These are phyloP conservation scores for Coffea humblotiana DNA, from an alignment of 305 asterid genomes.

Conservation along the genomic window DNA sequence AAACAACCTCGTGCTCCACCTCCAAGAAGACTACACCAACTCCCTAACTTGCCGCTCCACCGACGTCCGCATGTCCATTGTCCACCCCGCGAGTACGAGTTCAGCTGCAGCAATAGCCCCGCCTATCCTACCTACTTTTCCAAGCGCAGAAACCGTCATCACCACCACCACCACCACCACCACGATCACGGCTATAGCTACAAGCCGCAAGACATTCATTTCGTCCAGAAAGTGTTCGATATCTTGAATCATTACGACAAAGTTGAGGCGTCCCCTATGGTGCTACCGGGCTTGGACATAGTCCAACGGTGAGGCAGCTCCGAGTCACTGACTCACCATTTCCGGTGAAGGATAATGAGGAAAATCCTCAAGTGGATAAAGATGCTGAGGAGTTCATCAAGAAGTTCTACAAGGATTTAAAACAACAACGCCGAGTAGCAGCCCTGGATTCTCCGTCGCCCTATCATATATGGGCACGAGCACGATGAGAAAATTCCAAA, in stretches of 20 bases:
- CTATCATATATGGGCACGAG: slow-evolving; percentile 22
- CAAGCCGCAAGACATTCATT: slow-evolving; percentile 6
- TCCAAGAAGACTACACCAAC: slow-evolving; percentile 20
- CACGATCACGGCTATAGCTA: background rate
- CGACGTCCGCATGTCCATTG: slow-evolving; percentile 27
- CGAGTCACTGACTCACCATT: slow-evolving; percentile 36
- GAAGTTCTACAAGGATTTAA: slow-evolving; percentile 39
- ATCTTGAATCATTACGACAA: slow-evolving; percentile 22
- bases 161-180: slow-evolving; percentile 3
- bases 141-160: slow-evolving; percentile 16
- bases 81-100: slow-evolving; percentile 42
- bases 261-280: slow-evolving; percentile 17
- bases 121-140: slow-evolving; percentile 18
- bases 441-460: slow-evolving; percentile 44
- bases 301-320: slow-evolving; percentile 38
- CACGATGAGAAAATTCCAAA: slow-evolving; percentile 15
- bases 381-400: slow-evolving; percentile 51
- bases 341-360: slow-evolving; percentile 28
- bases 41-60: slow-evolving; percentile 34
- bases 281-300: slow-evolving; percentile 36
- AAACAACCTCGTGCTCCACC: slow-evolving; percentile 30
- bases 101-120: slow-evolving; percentile 54
- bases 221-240: slow-evolving; percentile 31
- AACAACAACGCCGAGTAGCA: slow-evolving; percentile 30
- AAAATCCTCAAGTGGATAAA: slow-evolving; percentile 39